A percentile compares a stretch with the other conserved stretches of the same genome.
Evolutionary conservation across 2,329 filamentous ascomycete species (phyloP).

Genomic region (Trichoderma sp.): DNA sequence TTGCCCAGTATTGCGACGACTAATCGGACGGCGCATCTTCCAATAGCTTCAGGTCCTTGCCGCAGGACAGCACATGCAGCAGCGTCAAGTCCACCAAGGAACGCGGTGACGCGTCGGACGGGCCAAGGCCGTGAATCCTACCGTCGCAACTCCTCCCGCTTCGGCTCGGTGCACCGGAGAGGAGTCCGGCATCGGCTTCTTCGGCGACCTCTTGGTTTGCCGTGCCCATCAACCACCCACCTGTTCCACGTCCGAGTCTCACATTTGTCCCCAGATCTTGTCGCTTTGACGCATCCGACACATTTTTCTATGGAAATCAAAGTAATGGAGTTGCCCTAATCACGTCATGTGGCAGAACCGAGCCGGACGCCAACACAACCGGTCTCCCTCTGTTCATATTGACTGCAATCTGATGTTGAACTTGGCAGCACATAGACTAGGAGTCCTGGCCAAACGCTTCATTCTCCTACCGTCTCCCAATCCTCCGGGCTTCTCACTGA

Average conservation of each 20-base stretch:
- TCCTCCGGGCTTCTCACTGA: neutral
- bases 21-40: neutral
- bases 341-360: no score
- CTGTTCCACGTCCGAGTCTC: neutral
- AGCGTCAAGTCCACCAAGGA: neutral
- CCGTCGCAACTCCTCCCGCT: neutral
- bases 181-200: slow-evolving; percentile 12
- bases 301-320: no score
- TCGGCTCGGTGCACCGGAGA: slow-evolving; percentile 13
- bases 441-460: neutral
- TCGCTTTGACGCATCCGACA: no score
- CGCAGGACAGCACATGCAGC: no score
- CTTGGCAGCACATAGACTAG: neutral
- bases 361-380: neutral
- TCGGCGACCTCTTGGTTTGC: neutral
- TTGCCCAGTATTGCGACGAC: no score
- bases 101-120: neutral
- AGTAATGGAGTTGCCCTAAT: no score
- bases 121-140: neutral
- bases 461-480: neutral
- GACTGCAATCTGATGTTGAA: no score
- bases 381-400: neutral
- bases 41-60: neutral
- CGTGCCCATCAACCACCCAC: neutral
- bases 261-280: neutral